These are phyloP conservation scores for Physaria fendleri DNA, from an alignment of 345 rosid species.

Conservation along the genomic window DNA sequence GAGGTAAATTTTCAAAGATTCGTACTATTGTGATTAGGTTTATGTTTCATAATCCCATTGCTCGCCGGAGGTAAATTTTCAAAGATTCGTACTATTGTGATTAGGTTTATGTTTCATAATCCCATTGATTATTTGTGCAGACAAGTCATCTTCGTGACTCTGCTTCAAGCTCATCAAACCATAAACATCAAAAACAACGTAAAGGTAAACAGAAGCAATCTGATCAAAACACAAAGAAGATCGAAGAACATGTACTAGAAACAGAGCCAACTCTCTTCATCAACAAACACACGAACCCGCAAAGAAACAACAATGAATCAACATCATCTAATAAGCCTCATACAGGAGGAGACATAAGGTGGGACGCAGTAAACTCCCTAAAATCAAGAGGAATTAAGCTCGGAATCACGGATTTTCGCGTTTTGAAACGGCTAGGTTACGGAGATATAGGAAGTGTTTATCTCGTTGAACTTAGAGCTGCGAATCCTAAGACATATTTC, in stretches of 20 bases:
- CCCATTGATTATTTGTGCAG: slow-evolving; percentile 1
- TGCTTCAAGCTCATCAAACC: slow-evolving; percentile 6
- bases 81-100: not conserved
- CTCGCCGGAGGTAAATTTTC: slow-evolving; percentile 21
- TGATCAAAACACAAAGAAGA: slow-evolving; percentile 6
- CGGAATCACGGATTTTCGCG: slow-evolving; percentile 48
- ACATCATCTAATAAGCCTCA: slow-evolving; percentile 29
- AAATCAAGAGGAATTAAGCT: slow-evolving; percentile 25
- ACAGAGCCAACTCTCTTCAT: slow-evolving; percentile 1
- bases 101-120: not conserved
- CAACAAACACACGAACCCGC: slow-evolving; percentile 8
- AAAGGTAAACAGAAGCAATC: slow-evolving; percentile 7
- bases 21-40: not conserved
- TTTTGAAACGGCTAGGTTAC: slow-evolving; percentile 67
- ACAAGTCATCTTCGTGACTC: slow-evolving; percentile 11
- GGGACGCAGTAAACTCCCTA: slow-evolving; percentile 43
- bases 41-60: no score
- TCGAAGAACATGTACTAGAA: not conserved
- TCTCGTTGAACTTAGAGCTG: slow-evolving; percentile 57
- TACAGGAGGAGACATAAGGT: slow-evolving; percentile 42
- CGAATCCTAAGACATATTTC: slow-evolving; percentile 41
- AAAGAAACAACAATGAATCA: slow-evolving; percentile 12
- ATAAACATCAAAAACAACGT: slow-evolving; percentile 3
- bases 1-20: slow-evolving; percentile 9
- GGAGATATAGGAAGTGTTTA: slow-evolving; percentile 91